Conservation (phyloP, 2,329 filamentous ascomycete species). For the Dactylellina cionopaga region DNA sequence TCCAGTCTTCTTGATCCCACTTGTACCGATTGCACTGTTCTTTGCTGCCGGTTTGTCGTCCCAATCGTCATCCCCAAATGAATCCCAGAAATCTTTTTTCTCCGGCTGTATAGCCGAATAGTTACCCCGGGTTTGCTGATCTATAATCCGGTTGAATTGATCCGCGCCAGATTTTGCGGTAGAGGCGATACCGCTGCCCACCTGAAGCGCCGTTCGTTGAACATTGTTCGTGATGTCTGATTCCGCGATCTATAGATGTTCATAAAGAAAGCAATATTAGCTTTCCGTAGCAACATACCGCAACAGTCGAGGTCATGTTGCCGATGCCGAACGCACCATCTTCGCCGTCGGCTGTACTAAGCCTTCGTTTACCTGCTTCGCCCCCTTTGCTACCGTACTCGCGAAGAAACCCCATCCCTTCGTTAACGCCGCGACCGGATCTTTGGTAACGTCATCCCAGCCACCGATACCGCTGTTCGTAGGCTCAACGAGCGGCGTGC, state of each 20-base stretch:
- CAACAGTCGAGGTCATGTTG: no score
- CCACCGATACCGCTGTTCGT: slow-evolving; percentile 61
- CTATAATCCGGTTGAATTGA: slow-evolving; percentile 70
- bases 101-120: slow-evolving; percentile 66
- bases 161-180: slow-evolving; percentile 65
- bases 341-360: slow-evolving; percentile 94
- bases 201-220: slow-evolving; percentile 62
- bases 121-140: slow-evolving; percentile 67
- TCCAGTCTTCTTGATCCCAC: slow-evolving; percentile 68
- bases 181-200: slow-evolving; percentile 30
- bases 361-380: slow-evolving; percentile 87
- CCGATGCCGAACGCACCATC: slow-evolving; percentile 70
- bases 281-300: no score
- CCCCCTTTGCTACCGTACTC: slow-evolving; percentile 85
- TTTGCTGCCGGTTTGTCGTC: slow-evolving; percentile 55
- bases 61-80: slow-evolving; percentile 76
- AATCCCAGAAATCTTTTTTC: slow-evolving; percentile 90
- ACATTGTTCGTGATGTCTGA: slow-evolving; percentile 75
- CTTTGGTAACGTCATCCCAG: slow-evolving; percentile 87
- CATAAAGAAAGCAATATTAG: no score
- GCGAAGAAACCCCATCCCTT: slow-evolving; percentile 97
- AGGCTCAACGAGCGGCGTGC: slow-evolving; percentile 66
- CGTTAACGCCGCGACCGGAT: slow-evolving; percentile 85
- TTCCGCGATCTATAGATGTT: slow-evolving; percentile 79
- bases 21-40: slow-evolving; percentile 70